Evolutionary conservation across 192 early-diverging fungal genomes (phyloP).

Genomic region (Gigaspora rosea): DNA sequence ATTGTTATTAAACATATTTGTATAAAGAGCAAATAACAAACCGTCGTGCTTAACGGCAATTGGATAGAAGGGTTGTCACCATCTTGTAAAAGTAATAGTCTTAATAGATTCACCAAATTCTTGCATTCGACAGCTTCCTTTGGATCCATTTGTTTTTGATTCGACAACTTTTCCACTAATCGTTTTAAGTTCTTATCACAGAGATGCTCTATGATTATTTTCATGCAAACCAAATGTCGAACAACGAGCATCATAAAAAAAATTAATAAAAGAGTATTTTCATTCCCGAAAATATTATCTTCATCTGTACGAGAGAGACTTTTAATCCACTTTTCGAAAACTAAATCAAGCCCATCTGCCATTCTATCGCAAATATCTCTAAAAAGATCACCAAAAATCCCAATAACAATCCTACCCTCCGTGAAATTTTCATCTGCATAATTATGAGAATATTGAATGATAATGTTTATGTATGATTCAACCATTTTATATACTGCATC

Average conservation of each 20-base stretch:
- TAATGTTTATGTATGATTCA: not conserved
- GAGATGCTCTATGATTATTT: constrained; percentile 31
- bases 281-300: constrained; percentile 1
- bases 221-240: constrained; percentile 28
- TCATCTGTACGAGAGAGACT: constrained; percentile 6
- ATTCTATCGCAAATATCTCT: constrained; percentile 26
- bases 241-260: constrained; percentile 39
- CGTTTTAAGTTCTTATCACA: constrained; percentile 35
- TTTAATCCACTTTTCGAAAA: constrained; percentile 18
- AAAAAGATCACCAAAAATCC: constrained; percentile 28
- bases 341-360: constrained; percentile 10
- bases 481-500: constrained; percentile 1
- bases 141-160: constrained; percentile 12
- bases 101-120: constrained; percentile 39
- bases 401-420: not conserved
- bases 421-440: not conserved
- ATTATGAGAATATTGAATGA: constrained; percentile 3
- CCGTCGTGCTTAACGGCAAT: constrained; percentile 12
- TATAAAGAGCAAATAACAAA: not conserved
- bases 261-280: constrained; percentile 31
- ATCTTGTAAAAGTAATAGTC: constrained; percentile 44
- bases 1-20: not conserved
- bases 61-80: not conserved
- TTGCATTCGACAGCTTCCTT: constrained; percentile 34
- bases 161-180: constrained; percentile 27